Base-by-base conservation (phyloP, 306 rosid species). In the Argentina anserina region DNA sequence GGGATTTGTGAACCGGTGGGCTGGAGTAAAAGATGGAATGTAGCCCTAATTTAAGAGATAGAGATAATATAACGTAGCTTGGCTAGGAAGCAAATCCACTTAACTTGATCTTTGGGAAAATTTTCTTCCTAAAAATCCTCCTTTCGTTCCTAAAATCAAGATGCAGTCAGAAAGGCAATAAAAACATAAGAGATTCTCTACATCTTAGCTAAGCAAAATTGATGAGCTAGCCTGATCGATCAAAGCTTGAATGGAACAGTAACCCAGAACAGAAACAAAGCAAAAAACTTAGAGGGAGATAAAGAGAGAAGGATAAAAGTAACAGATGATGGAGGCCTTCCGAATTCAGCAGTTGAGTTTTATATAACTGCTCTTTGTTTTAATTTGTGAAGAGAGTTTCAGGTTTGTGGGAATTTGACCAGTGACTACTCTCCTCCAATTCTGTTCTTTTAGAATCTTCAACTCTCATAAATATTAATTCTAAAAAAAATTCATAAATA, bases 31-130 rank as follows among this genome's bases (percentile, higher is more conserved):
- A 31, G 50, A 55, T 37, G 65, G 26, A 41, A 42, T 14, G 49
- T 10, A 31, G 55, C 26, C 43, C 53, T 41, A 65, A 25, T 62
- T 34, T n/a, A 65, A 25, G 15, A 56, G 66, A 65, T 4, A 3
- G 26, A 13, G 66, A 78, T 63, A 39, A 11, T 69, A 9, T 34
- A 45, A 49, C 14, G 21, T 72, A 72, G 70, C 81, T 78, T 78
- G 61, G 36, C 69, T 65, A 49, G 40, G 67, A 78, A 78, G 77
- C 55, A 64, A 63, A 63, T 42, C 47, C 40, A 28, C 72, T 70
- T 46, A 42, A 43, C 5, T 50, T 40, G 43, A 37, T 20, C 26
- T 61, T 14, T 6, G 13, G 4, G 50, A 55, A 15, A 70, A 23
- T 40, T 34, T 12, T 25, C 61, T 34, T 55, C 75, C 66, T 71